Base-by-base conservation (phyloP, 2,329 filamentous ascomycete species). In the Pseudogymnoascus sp. region DNA sequence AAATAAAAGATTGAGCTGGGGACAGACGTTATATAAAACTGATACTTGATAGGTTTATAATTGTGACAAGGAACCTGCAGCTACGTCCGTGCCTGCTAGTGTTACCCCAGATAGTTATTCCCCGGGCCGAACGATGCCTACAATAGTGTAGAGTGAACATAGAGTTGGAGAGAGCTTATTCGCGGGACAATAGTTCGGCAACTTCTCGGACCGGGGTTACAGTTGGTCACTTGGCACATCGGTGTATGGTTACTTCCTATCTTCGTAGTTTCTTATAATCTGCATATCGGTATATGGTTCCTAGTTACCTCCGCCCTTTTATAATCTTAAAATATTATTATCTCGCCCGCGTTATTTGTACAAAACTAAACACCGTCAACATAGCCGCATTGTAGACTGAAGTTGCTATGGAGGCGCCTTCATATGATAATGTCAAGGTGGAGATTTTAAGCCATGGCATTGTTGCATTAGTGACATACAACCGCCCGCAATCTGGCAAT, bases 401-500 rank as follows among this genome's bases (percentile, higher is more conserved):
- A n/a, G 21, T 51, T 28, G 6, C 7, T 13, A 51, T 51, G 60
- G 60, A 19, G 23, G 36, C 16, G 37, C 60, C 36, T 13, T 37
- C 36, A 25, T 62, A 62, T 62, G 36, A 8, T 16, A 28, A 37
- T 10, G 60, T 62, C 28, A 16, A 21, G 60, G 60, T 62, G 23
- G 60, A 62, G 21, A 39, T 48, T 62, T 28, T 28, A 6, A 62
- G 14, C 14, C 36, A 63, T 21, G 25, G 34, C 31, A 14, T 23
- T 13, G 62, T 68, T 31, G 68, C 68, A 36, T 34, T 71, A 21
- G 11, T 71, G 6, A 70, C 65, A 48, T 70, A 69, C 61, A 71
- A 68, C 61, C 68, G 69, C 28, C 68, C 69, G 2, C 48, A 65
- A 41, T 69, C 69, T 11, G 69, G 67, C 11, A 71, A 70, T 60